Conservation (phyloP, 1,284 basidiomycete species). For the Earliella scabrosa region DNA sequence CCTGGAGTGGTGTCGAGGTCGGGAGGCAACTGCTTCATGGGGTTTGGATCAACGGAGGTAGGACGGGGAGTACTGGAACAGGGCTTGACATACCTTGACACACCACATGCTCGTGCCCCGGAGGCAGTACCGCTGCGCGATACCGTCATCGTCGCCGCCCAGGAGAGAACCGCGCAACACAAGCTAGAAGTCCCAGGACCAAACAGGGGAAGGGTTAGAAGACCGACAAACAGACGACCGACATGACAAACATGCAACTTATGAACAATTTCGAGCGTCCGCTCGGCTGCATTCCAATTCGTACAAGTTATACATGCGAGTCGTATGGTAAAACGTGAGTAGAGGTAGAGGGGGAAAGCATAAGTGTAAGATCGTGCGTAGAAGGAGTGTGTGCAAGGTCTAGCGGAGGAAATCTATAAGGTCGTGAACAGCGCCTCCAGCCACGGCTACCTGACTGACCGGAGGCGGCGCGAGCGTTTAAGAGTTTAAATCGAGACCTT, state of each 20-base stretch:
- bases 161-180: no score
- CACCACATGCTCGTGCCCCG: no score
- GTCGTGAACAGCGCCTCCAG: background rate
- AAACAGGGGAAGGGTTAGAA: no score
- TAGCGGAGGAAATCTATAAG: conserved; percentile 19
- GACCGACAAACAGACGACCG: no score
- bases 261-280: background rate
- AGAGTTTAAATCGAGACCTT: conserved; percentile 7
- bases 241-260: background rate
- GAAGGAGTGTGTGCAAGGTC: conserved; percentile 24
- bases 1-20: no score
- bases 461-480: background rate
- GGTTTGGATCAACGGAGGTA: no score
- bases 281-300: conserved; percentile 14
- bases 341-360: conserved; percentile 12
- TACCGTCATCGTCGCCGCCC: no score
- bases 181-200: no score
- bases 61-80: no score
- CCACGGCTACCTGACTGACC: background rate
- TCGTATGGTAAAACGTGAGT: conserved; percentile 21
- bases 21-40: no score
- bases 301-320: conserved; percentile 23
- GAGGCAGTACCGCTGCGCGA: no score
- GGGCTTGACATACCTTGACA: no score
- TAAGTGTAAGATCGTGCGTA: conserved; percentile 12